Evolutionary conservation across 2,329 filamentous ascomycete species (phyloP).

Genomic region (Exophiala phaeomuriformis): DNA sequence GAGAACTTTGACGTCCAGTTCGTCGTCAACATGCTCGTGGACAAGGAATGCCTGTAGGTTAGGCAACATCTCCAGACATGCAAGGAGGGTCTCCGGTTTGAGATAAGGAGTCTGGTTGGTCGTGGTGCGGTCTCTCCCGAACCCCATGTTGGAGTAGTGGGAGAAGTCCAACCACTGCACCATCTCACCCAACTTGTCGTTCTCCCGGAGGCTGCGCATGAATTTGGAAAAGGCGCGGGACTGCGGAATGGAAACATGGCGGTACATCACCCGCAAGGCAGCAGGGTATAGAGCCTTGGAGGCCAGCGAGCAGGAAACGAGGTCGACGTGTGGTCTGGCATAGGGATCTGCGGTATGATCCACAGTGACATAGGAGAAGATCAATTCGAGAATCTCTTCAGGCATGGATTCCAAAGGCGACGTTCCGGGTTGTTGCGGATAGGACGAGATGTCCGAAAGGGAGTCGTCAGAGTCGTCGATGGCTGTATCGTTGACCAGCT

Average conservation of each 20-base stretch:
- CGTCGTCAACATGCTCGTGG: constrained; percentile 74
- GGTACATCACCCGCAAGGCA: constrained; percentile 68
- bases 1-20: constrained; percentile 61
- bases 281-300: constrained; percentile 67
- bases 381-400: constrained; percentile 49
- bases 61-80: constrained; percentile 64
- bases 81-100: constrained; percentile 63
- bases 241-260: constrained; percentile 73
- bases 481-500: constrained; percentile 13
- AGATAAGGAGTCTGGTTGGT: constrained; percentile 68
- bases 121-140: constrained; percentile 68
- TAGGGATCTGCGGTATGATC: constrained; percentile 70
- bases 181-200: constrained; percentile 64
- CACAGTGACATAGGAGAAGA: constrained; percentile 66
- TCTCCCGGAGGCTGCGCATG: constrained; percentile 58
- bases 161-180: constrained; percentile 76
- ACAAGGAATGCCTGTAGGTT: constrained; percentile 69
- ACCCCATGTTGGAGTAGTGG: constrained; percentile 72
- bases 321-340: constrained; percentile 67
- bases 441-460: neutral
- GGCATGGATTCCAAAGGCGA: constrained; percentile 24
- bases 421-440: neutral
- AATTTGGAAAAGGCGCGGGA: constrained; percentile 79
- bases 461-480: constrained; percentile 22
- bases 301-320: constrained; percentile 68